Percentiles rank a stretch among this genome's conserved stretches.
Conservation (phyloP, 2,329 filamentous ascomycete genomes). For the Massarina eburnea region DNA sequence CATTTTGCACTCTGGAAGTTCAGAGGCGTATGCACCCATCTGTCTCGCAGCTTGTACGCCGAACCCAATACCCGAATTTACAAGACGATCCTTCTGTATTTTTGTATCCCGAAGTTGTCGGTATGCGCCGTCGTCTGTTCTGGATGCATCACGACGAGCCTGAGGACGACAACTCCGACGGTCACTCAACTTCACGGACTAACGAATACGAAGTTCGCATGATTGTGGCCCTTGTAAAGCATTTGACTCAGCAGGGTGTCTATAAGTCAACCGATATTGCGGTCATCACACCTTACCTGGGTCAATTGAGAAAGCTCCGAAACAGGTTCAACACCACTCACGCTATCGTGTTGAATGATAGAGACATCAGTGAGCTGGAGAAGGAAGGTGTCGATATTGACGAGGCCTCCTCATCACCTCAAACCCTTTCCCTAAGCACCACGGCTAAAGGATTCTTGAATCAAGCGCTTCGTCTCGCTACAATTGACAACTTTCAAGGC, state of each 20-base stretch:
- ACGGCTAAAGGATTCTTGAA: constrained; percentile 14
- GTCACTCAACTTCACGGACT: constrained; percentile 48
- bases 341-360: constrained; percentile 65
- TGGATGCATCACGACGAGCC: constrained; percentile 61
- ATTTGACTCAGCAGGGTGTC: constrained; percentile 65
- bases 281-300: constrained; percentile 67
- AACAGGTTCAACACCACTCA: constrained; percentile 53
- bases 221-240: constrained; percentile 62
- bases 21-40: constrained; percentile 68
- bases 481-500: constrained; percentile 76
- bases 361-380: constrained; percentile 59
- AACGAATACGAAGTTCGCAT: constrained; percentile 67
- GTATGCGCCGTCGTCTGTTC: constrained; percentile 57
- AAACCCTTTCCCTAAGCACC: not conserved
- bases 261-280: constrained; percentile 66
- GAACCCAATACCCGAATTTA: constrained; percentile 59
- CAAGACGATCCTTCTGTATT: constrained; percentile 50
- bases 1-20: constrained; percentile 56
- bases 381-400: constrained; percentile 21
- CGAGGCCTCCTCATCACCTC: not conserved
- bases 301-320: constrained; percentile 57
- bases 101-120: constrained; percentile 52
- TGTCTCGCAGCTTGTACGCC: constrained; percentile 61
- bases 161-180: constrained; percentile 39
- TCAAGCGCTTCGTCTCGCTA: constrained; percentile 52